phyloP scores from a whole-genome alignment of 148 eudicot genomes.

The Vaccinium corymbosum region DNA sequence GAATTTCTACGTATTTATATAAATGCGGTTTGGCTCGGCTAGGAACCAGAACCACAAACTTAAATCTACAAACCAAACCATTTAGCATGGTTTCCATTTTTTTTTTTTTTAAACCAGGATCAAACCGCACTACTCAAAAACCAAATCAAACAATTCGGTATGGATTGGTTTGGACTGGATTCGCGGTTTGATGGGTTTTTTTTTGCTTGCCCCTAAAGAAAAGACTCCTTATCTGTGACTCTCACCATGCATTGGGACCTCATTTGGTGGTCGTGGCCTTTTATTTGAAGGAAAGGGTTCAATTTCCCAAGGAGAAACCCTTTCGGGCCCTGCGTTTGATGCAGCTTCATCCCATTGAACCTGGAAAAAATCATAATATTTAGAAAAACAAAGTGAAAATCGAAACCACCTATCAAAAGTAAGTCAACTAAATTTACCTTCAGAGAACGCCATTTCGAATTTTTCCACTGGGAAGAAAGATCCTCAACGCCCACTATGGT shows the following conservation, averaged over 20 bases:
- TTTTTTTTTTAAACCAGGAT: too few relatives aligned
- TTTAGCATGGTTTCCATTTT: too few relatives aligned
- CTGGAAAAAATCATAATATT: constrained; percentile 27
- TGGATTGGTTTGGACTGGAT: too few relatives aligned
- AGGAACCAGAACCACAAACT: too few relatives aligned
- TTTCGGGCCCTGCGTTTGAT: constrained; percentile 70
- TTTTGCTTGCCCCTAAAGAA: background rate
- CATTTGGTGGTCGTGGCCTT: constrained; percentile 59
- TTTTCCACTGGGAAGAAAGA: constrained; percentile 67
- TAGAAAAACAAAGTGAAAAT: background rate
- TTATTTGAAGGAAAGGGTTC: constrained; percentile 75
- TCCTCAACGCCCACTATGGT: constrained; percentile 84
- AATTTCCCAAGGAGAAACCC: constrained; percentile 96
- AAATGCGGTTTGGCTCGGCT: too few relatives aligned
- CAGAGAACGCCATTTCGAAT: constrained; percentile 79
- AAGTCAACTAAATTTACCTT: constrained; percentile 44
- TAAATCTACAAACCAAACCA: too few relatives aligned
- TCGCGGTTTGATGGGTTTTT: too few relatives aligned
- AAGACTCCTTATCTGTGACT: background rate
- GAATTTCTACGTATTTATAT: too few relatives aligned
- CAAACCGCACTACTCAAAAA: too few relatives aligned
- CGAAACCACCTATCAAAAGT: background rate
- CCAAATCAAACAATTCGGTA: too few relatives aligned
- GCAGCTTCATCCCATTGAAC: constrained; percentile 98
- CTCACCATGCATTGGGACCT: constrained; percentile 58